phyloP scores from a whole-genome alignment of 805 yeast species.

The Priceomyces medius region DNA sequence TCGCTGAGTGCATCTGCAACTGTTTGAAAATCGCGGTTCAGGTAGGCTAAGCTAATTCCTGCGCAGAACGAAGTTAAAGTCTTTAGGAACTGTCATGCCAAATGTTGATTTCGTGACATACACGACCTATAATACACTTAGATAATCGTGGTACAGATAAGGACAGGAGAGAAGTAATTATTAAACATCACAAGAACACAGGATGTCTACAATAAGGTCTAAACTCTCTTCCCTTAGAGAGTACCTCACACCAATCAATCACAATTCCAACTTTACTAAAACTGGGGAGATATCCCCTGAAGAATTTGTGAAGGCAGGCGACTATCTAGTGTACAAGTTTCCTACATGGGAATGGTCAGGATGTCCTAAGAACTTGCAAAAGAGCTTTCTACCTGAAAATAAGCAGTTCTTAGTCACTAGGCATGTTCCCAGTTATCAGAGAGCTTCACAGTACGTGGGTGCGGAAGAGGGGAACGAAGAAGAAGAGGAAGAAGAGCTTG shows the following conservation, averaged over 20 bases:
- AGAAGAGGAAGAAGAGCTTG: constrained; percentile 35
- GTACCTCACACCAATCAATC: constrained; percentile 86
- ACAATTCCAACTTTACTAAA: constrained; percentile 76
- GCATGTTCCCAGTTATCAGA: constrained; percentile 81
- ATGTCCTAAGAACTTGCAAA: constrained; percentile 34
- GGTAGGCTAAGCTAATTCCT: too few species aligned
- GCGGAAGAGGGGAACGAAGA: constrained; percentile 39
- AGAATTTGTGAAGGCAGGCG: constrained; percentile 93
- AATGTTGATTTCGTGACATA: too few species aligned
- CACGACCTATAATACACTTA: too few species aligned
- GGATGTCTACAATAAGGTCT: constrained; percentile 51
- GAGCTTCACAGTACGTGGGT: constrained; percentile 60
- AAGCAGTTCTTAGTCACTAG: constrained; percentile 86
- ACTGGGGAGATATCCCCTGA: constrained; percentile 96
- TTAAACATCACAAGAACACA: neutral
- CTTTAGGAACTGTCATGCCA: too few species aligned
- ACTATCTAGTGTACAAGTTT: constrained; percentile 83
- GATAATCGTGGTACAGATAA: constrained; percentile 3
- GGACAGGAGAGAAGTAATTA: neutral
- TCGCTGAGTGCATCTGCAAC: too few species aligned
- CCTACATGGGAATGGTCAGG: constrained; percentile 94
- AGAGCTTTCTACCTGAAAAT: constrained; percentile 77
- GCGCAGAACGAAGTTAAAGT: too few species aligned
- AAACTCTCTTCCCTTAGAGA: constrained; percentile 83
- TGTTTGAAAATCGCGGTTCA: too few species aligned